Evolutionary conservation across 371 early-diverging fungal species (phyloP), one percentile per base, ranked within the genome.

Genomic region (Mortierella sp.): DNA sequence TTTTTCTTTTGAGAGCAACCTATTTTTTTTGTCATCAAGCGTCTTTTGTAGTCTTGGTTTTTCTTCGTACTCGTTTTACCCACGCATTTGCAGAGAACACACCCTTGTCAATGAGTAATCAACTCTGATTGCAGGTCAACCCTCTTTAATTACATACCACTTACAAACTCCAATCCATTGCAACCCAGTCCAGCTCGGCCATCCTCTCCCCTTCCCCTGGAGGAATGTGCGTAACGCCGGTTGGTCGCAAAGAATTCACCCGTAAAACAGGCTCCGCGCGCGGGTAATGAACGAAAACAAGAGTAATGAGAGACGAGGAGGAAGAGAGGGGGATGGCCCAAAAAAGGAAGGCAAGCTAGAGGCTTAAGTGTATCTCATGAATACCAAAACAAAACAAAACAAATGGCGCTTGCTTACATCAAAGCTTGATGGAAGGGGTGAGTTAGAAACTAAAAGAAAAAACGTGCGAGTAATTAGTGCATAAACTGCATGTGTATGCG

Each of bases 311-410:
- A 50, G 50, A 16, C 16, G 16, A 24, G 21, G n/a, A 38, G 24
- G n/a, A 38, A 19, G 19, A 38, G 24, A 19, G 11, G 68, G 10
- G 9, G 42, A 19, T 10, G 21, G 24, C 10, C 68, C 68, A 21
- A 68, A 68, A 38, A 42, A 68, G 68, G 68, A 68, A 68, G 42
- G 24, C 68, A 68, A 68, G 24, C 21, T 7, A 68, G 68, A 38
- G 2, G 24, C 38, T 68, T 21, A 1, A 6, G 7, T 54, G 54
- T 24, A 6, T 1, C 9, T 1, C 31, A 28, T 8, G 38, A 0
- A 38, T 0, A 21, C 68, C 44, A 14, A 38, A 11, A 68, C 13
- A 14, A 60, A 31, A 26, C n/a, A 65, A 38, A 38, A 65, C 16
- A 68, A 38, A 38, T 38, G 44, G 44, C 44, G 42, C 38, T 42